phyloP scores from a whole-genome alignment of 768 basidiomycete genomes.

The Leccinum fibrillosum region DNA sequence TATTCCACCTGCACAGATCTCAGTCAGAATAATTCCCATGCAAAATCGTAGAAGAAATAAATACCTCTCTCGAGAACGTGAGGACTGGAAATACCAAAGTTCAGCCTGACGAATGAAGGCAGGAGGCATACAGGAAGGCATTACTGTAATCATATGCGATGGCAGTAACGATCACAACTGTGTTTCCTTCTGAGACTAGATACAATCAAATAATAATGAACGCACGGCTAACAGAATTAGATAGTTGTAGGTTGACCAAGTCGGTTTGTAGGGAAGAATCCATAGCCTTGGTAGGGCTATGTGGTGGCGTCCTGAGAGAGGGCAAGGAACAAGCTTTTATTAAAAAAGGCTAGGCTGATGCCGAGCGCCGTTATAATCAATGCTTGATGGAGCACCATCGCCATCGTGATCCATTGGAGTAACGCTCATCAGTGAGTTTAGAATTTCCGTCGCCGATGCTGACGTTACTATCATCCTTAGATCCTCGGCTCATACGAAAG shows the following conservation, averaged over 20 bases:
- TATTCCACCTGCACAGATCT: not conserved
- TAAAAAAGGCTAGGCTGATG: not conserved
- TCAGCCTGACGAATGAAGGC: not conserved
- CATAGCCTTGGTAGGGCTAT: not conserved
- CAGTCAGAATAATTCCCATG: not conserved
- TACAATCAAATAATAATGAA: not conserved
- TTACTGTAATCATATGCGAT: not conserved
- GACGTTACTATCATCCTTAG: not conserved
- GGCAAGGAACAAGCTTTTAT: not conserved
- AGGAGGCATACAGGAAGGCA: not conserved
- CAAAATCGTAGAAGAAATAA: not conserved
- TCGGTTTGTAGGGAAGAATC: not conserved
- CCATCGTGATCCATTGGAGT: not conserved
- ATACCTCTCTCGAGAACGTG: not conserved
- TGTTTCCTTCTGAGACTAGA: not conserved
- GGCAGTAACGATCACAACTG: not conserved
- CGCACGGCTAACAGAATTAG: not conserved
- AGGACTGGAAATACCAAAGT: not conserved
- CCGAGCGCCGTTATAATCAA: not conserved
- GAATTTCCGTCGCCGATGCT: not conserved
- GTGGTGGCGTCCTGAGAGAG: not conserved
- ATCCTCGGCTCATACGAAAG: not conserved
- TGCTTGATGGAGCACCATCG: not conserved
- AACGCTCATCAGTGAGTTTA: not conserved
- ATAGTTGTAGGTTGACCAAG: not conserved